phyloP scores from a whole-genome alignment of 163 green algal genomes.

The Prototheca wickerhamii region DNA sequence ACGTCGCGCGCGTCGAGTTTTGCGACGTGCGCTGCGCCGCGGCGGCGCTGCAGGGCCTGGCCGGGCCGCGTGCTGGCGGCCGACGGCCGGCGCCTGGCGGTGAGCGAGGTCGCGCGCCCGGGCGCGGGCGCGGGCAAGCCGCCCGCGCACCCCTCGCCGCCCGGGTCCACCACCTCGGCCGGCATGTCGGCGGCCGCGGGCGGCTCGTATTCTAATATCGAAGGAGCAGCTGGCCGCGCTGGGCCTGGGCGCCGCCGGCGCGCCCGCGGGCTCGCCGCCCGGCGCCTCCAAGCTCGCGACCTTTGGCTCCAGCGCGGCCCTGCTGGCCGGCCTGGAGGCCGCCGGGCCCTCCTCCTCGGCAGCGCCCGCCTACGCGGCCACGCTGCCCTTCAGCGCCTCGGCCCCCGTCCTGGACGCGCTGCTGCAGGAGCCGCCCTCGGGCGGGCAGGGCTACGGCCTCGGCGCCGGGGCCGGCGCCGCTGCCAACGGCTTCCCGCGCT shows the following conservation, averaged over 20 bases:
- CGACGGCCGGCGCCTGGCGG: no score
- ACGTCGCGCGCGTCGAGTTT: constrained; percentile 83
- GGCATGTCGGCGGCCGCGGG: no score
- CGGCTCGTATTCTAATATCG: no score
- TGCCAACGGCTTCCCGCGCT: neutral
- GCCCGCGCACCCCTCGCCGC: no score
- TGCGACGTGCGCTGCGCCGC: constrained; percentile 75
- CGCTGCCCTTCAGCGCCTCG: neutral
- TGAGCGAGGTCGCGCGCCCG: no score
- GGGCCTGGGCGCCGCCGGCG: no score
- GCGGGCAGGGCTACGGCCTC: neutral
- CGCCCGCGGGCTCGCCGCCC: constrained; percentile 13
- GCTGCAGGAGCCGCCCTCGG: constrained; percentile 14
- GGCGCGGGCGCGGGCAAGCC: no score
- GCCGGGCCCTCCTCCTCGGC: no score
- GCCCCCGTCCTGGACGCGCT: constrained; percentile 2
- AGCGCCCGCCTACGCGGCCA: neutral
- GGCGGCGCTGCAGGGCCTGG: constrained; percentile 20
- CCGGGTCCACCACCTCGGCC: no score
- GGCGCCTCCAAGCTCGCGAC: constrained; percentile 21
- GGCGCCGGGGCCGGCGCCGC: neutral
- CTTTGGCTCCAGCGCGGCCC: constrained; percentile 14
- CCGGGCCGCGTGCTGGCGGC: no score
- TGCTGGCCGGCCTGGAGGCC: neutral
- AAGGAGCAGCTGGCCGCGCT: no score